These are phyloP conservation scores for Gloeopeniophorella convolvens DNA, from an alignment of 768 basidiomycete genomes.

Conservation along the genomic window DNA sequence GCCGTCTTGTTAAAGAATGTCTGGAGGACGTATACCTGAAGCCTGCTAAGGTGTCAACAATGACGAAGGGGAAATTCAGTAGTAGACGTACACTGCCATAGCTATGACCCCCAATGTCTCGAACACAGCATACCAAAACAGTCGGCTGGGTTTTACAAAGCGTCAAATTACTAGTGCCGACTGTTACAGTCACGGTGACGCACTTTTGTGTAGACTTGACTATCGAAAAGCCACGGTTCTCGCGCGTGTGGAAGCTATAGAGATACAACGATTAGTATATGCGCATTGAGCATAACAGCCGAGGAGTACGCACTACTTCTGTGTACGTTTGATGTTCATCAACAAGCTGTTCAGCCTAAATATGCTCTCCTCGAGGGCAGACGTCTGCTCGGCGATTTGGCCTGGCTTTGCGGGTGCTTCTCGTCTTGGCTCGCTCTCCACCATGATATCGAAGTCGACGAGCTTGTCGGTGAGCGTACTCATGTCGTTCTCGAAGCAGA, in stretches of 20 bases:
- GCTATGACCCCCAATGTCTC: conserved; percentile 73
- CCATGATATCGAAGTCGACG: conserved; percentile 95
- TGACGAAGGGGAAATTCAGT: not conserved
- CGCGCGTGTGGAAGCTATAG: conserved; percentile 84
- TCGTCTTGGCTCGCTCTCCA: conserved; percentile 91
- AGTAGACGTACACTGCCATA: conserved; percentile 75
- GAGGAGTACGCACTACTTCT: conserved; percentile 76
- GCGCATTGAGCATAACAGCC: too few relatives aligned
- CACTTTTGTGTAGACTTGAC: conserved; percentile 90
- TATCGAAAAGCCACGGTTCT: conserved; percentile 89
- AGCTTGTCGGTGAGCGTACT: conserved; percentile 91
- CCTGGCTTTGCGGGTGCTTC: conserved; percentile 84
- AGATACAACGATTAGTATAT: not conserved
- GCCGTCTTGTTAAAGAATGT: conserved; percentile 97
- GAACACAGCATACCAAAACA: conserved; percentile 90
- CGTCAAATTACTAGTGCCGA: not conserved
- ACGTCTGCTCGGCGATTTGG: conserved; percentile 89
- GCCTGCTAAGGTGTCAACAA: conserved; percentile 35
- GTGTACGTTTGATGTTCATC: conserved; percentile 84
- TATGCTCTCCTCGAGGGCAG: conserved; percentile 89
- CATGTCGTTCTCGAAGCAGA: conserved; percentile 99
- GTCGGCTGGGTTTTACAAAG: conserved; percentile 43
- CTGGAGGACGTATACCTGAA: conserved; percentile 89
- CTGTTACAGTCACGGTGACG: conserved; percentile 2
- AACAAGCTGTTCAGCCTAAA: conserved; percentile 86